Base-by-base conservation (phyloP, 2,329 filamentous ascomycete genomes). In the Phialocephala sp. region DNA sequence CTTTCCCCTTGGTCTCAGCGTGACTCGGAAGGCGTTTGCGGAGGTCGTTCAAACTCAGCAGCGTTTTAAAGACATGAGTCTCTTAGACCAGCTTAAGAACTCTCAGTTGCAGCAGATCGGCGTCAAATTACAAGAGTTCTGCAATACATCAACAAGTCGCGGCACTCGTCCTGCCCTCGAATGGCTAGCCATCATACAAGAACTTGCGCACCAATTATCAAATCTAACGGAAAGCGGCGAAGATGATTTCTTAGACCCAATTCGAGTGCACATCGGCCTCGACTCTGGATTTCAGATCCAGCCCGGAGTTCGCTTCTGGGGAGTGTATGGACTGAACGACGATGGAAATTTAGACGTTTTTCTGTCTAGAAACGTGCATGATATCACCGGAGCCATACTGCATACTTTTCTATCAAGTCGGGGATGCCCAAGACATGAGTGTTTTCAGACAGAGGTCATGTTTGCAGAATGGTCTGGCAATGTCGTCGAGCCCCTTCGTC, bases 361-460 rank as follows among this genome's bases (percentile, higher is more conserved):
- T 60, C 72, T 81, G 15, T 83, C 81, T 2, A 78, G 79, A 55
- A 80, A 80, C 39, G 77, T 77, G 1, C 76, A 77, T n/a, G 80
- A 81, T 54, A 67, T 82, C 8, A 73, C 75, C 15, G 77, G 79
- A 20, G 79, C 79, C 3, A 73, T 83, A 8, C 67, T 83, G 18
- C 81, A 83, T 65, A 81, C 81, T 2, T 83, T 79, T 68, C 70
- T 82, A 4, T 81, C 81, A 1, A 77, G 76, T 43, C 77, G 77
- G 56, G 79, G 77, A n/a, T 76, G 77, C 36, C 70, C 77, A 39
- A 77, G 80, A 8, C 73, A 78, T 65, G 72, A 80, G 57, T 80
- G 80, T 64, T 78, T 81, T 50, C 76, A 79, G 59, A 74, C 74
- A 1, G 80, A 82, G 68, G 71, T 76, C 4, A 73, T 75, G n/a